These are phyloP conservation scores for Diaporthe amygdali DNA, from an alignment of 2,329 filamentous ascomycete genomes.

Conservation along the genomic window DNA sequence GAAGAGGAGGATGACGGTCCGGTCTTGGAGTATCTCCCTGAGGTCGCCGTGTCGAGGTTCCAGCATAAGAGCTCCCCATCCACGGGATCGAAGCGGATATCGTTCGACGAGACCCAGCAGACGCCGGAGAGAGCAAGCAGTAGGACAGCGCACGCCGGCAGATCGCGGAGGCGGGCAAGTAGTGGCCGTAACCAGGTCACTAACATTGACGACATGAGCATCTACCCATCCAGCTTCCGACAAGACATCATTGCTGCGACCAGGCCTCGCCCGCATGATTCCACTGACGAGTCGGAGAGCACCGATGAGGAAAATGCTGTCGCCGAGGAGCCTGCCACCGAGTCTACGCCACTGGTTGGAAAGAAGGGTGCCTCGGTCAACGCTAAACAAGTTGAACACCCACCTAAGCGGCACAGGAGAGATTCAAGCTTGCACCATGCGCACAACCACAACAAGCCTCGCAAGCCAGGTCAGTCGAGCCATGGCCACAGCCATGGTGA, in stretches of 20 bases:
- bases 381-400: constrained; percentile 33
- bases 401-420: constrained; percentile 41
- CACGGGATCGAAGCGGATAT: constrained; percentile 24
- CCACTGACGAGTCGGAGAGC: constrained; percentile 22
- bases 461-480: constrained; percentile 63
- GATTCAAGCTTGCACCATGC: constrained; percentile 67
- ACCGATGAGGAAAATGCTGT: constrained; percentile 26
- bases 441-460: constrained; percentile 83
- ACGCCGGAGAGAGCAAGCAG: constrained; percentile 32
- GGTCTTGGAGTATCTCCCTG: constrained; percentile 66
- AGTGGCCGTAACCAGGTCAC: constrained; percentile 63
- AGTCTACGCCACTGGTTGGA: constrained; percentile 45
- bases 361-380: constrained; percentile 28
- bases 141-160: constrained; percentile 38
- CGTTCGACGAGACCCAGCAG: constrained; percentile 34
- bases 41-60: constrained; percentile 61
- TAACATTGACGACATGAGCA: constrained; percentile 75
- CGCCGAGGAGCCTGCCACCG: constrained; percentile 38
- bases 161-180: constrained; percentile 51
- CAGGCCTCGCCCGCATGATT: constrained; percentile 58
- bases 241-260: constrained; percentile 92
- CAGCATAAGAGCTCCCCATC: constrained; percentile 34
- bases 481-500: constrained; percentile 83
- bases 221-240: constrained; percentile 88
- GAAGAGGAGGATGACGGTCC: constrained; percentile 63